Base-by-base conservation (phyloP, 345 rosid genomes). In the Aurinia saxatilis region DNA sequence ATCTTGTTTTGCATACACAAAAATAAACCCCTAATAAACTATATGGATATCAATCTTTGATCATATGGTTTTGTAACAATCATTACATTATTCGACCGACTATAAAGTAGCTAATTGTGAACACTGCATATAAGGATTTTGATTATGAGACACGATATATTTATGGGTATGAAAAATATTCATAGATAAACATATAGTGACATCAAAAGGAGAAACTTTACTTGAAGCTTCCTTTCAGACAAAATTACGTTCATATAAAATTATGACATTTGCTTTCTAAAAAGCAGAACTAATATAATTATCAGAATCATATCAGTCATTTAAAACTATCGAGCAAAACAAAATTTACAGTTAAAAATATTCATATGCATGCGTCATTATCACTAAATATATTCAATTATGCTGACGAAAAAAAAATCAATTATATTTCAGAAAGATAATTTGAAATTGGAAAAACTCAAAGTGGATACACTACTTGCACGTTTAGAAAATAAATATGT, bases 171-270 rank as follows among this genome's bases (percentile, higher is more conserved):
- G 29, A 58, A 39, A 41, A 19, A 3, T 19, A 67, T 19, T 19
- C 8, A 36, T 38, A 37, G 4, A 65, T 23, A 45, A 46, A 36
- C 12, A 38, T 39, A 13, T 34, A 27, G 65, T 48, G 65, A 58
- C 36, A 60, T 33, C 64, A 50, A 58, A 49, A 58, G 72, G 14
- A 33, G 19, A 40, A 40, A 58, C 65, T 40, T 67, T 59, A 58
- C 52, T 19, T 3, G 67, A 52, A 60, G 38, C 60, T 59, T 68
- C 60, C 46, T 44, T 51, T 23, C 19, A 41, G 53, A 67, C 31
- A 40, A 59, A 40, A 34, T 39, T 5, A 27, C 49, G 15, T 17
- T 35, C 25, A 23, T 36, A 37, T n/a, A 50, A 45, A 65, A 54
- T 2, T 15, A 56, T 30, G 42, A 57, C 6, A 57, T 37, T 38